Evolutionary conservation across 257 asterid genomes (phyloP).

Genomic region (Linaria vulgaris): DNA sequence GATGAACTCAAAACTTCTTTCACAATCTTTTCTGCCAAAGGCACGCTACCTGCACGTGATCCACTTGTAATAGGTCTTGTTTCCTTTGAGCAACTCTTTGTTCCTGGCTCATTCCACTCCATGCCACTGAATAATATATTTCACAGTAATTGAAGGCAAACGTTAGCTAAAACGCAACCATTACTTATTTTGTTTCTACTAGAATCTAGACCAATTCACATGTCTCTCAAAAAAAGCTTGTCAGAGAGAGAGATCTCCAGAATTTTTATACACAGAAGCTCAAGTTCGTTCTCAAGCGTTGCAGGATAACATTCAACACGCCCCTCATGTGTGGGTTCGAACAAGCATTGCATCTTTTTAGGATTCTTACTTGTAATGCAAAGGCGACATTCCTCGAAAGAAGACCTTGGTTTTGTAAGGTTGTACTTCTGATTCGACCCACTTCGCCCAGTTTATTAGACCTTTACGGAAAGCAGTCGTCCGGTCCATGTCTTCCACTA

Average conservation of each 20-base stretch:
- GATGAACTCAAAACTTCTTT: neutral
- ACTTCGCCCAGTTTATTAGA: constrained; percentile 41
- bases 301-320: too few relatives aligned
- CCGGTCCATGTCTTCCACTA: constrained; percentile 47
- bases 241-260: too few relatives aligned
- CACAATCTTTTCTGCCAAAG: neutral
- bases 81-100: neutral
- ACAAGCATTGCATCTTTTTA: too few relatives aligned
- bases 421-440: constrained; percentile 43
- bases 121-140: neutral
- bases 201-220: too few relatives aligned
- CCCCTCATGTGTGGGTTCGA: too few relatives aligned
- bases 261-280: too few relatives aligned
- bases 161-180: too few relatives aligned
- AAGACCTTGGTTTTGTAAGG: constrained; percentile 36
- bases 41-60: neutral
- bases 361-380: constrained; percentile 35
- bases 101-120: constrained; percentile 17
- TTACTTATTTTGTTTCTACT: too few relatives aligned
- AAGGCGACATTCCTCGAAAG: constrained; percentile 38
- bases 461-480: constrained; percentile 38
- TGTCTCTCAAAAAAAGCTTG: too few relatives aligned
- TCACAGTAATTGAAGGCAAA: too few relatives aligned
- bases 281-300: too few relatives aligned
- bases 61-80: constrained; percentile 12